Percentiles rank a stretch among this genome's conserved stretches.
phyloP scores from a whole-genome alignment of 1,139 yeast species.

The Nakaseomyces bracarensis region DNA sequence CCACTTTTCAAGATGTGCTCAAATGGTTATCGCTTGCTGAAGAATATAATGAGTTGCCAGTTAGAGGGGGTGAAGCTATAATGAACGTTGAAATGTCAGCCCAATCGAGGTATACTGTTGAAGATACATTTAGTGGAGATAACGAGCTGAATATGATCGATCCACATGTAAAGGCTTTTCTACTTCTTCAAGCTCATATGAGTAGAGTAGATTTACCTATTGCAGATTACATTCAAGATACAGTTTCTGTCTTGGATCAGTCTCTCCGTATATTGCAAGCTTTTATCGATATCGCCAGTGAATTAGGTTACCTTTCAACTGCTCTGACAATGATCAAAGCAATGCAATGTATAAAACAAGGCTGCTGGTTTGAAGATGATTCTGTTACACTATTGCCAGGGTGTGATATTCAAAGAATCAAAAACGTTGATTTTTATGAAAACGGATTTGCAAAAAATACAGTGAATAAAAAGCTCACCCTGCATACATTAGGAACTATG shows the following conservation, averaged over 20 bases:
- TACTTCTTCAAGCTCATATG: conserved; percentile 81
- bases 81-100: conserved; percentile 86
- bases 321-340: conserved; percentile 53
- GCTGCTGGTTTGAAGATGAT: conserved; percentile 76
- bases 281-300: conserved; percentile 81
- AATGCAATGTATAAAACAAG: conserved; percentile 87
- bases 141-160: conserved; percentile 75
- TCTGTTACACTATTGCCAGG: conserved; percentile 72
- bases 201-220: conserved; percentile 80
- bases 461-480: conserved; percentile 13
- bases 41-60: conserved; percentile 88
- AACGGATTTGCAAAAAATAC: conserved; percentile 17
- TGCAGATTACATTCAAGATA: conserved; percentile 92
- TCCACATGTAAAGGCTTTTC: conserved; percentile 87
- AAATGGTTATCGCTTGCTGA: conserved; percentile 68
- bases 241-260: conserved; percentile 87
- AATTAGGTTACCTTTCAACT: conserved; percentile 60
- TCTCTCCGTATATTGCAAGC: conserved; percentile 91
- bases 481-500: conserved; percentile 32
- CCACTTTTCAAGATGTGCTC: conserved; percentile 62
- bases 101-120: conserved; percentile 66
- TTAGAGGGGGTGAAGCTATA: conserved; percentile 90
- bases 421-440: conserved; percentile 27
- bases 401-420: conserved; percentile 34
- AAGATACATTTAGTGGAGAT: conserved; percentile 31